Conservation (phyloP, 176 grass and related monocot species). For the Carex kokanica region DNA sequence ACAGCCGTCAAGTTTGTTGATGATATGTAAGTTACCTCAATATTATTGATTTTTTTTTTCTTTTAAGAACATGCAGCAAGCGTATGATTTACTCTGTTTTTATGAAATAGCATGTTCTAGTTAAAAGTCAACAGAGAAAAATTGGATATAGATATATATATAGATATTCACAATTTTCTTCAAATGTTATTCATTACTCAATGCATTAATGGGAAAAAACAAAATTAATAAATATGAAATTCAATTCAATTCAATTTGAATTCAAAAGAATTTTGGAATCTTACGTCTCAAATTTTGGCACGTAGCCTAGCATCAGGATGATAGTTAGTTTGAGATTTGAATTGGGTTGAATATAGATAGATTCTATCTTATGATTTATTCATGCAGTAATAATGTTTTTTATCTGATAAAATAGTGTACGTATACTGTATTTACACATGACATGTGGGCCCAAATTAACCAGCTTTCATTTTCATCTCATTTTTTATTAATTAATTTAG, state of each 20-base stretch:
- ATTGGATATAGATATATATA: background rate
- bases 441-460: slow-evolving; percentile 14
- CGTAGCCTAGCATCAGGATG: background rate
- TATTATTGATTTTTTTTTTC: background rate
- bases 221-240: slow-evolving; percentile 5
- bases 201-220: background rate
- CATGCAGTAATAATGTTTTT: slow-evolving; percentile 20
- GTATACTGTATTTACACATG: slow-evolving; percentile 6
- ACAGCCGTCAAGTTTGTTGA: slow-evolving; percentile 98
- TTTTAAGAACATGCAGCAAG: background rate
- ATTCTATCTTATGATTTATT: background rate
- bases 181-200: background rate
- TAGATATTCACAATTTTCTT: background rate
- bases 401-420: slow-evolving; percentile 14
- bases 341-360: background rate
- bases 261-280: slow-evolving; percentile 6
- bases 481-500: slow-evolving; percentile 10
- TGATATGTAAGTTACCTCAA: slow-evolving; percentile 93
- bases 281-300: slow-evolving; percentile 18
- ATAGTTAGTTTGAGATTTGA: slow-evolving; percentile 10
- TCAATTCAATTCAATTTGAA: background rate
- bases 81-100: background rate
- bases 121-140: background rate
- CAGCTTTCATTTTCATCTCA: slow-evolving; percentile 24
- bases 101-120: background rate